Base-by-base conservation (phyloP, 1,139 yeast genomes). In the Candida sp. region DNA sequence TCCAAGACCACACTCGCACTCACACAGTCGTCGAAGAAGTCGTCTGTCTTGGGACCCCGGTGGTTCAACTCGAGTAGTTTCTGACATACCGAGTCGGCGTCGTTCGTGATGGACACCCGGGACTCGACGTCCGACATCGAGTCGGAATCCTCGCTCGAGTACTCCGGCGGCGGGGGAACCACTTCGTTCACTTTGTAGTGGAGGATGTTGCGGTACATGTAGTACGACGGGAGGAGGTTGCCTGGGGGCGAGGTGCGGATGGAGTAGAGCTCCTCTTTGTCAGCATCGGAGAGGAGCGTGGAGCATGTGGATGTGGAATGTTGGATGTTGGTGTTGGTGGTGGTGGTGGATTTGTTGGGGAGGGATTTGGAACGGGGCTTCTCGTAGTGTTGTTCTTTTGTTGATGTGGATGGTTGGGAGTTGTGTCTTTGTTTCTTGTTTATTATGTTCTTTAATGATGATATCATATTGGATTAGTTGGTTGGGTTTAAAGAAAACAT, bases 161-260 rank as follows among this genome's bases (percentile, higher is more conserved):
- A 53, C 31, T 45, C 40, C 4, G 54, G 56, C 1, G 50, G 51
- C 12, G 49, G 44, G 1, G 48, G 44, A 6, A 38, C 42, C 8
- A 41, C 30, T 7, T 43, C 38, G 8, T 22, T 26, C 23, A 51
- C 39, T 30, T 47, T 53, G 5, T 33, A 42, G 23, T 43, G 40
- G 3, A 49, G n/a, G 7, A 51, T 47, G 5, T 50, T 37, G 42
- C 42, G 44, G 32, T 51, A 49, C 56, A 53, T 53, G 34, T 49
- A 51, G 32, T 53, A 53, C 7, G 56, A 53, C 25, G 56, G 56
- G n/a, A 53, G 43, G n/a, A 47, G 7, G 25, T 34, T 39, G 11
- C 41, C 42, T 26, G 42, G 31, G 11, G 42, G 42, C 9, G 31
- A 25, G 5, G 42, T 26, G 22, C 22, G 32, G 5, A 34, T 34